Conservation (phyloP, 176 grass and related monocot genomes). For the Triticum monococcum region DNA sequence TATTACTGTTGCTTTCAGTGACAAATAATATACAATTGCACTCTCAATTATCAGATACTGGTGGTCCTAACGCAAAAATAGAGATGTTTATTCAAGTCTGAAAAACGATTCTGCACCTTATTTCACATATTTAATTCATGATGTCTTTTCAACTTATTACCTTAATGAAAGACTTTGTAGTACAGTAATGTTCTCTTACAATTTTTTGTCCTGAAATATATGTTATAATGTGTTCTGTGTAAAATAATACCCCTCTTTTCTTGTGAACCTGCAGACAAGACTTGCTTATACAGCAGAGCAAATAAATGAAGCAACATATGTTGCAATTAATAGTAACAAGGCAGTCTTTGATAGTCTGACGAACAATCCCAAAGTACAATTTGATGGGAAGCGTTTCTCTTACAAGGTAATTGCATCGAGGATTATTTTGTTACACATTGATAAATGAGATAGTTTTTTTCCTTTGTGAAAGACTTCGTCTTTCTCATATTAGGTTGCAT, state of each 20-base stretch:
- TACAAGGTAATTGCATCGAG: constrained; percentile 67
- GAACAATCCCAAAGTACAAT: constrained; percentile 67
- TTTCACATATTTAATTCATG: neutral
- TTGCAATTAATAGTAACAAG: constrained; percentile 67
- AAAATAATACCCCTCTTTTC: constrained; percentile 21
- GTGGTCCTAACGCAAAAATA: neutral
- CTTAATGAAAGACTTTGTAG: neutral
- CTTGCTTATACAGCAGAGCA: constrained; percentile 53
- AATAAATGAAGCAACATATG: constrained; percentile 73
- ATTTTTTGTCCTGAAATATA: neutral
- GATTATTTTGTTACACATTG: neutral
- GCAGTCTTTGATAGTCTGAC: constrained; percentile 64
- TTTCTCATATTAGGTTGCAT: neutral
- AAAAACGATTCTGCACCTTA: neutral
- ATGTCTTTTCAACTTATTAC: neutral
- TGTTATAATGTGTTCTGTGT: neutral
- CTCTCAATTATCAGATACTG: neutral
- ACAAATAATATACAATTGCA: neutral
- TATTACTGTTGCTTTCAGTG: constrained; percentile 1
- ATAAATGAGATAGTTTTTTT: neutral
- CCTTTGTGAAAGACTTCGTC: neutral
- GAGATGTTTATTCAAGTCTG: neutral
- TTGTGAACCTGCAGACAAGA: constrained; percentile 58
- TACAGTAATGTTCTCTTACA: neutral
- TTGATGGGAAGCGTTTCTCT: constrained; percentile 59